Evolutionary conservation across 192 early-diverging fungal genomes (phyloP).

Genomic region (Hyaloraphidium curvatum): DNA sequence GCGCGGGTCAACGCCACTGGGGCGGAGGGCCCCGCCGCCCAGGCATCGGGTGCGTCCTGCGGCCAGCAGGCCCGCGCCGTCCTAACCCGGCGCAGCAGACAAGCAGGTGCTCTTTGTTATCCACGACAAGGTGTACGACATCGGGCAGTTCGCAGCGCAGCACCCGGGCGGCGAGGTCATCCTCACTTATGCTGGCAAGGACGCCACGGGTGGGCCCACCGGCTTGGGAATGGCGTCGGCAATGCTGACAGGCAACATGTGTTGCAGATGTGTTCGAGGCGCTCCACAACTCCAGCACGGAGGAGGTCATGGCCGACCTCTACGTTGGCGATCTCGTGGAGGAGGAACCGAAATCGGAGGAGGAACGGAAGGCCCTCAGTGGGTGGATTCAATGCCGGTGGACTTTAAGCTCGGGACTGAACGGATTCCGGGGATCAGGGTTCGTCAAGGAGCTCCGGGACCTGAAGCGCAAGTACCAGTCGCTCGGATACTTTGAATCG

Average conservation of each 20-base stretch:
- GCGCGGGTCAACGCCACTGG: too few species aligned
- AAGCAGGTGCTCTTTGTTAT: slow-evolving; percentile 34
- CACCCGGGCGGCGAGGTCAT: slow-evolving; percentile 65
- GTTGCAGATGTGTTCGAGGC: slow-evolving; percentile 47
- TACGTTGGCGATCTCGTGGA: slow-evolving; percentile 50
- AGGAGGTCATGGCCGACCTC: slow-evolving; percentile 44
- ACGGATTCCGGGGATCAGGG: neutral
- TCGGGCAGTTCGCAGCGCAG: slow-evolving; percentile 47
- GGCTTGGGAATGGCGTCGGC: neutral
- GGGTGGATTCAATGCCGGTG: too few species aligned
- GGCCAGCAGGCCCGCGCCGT: too few species aligned
- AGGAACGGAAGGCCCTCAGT: neutral
- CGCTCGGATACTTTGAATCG: slow-evolving; percentile 38
- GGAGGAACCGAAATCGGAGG: slow-evolving; percentile 11
- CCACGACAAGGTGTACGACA: slow-evolving; percentile 62
- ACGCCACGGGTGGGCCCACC: slow-evolving; percentile 31
- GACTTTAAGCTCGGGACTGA: neutral
- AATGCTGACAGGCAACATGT: slow-evolving; percentile 10
- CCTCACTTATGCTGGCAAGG: slow-evolving; percentile 54
- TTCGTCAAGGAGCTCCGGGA: slow-evolving; percentile 44
- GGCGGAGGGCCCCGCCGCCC: too few species aligned
- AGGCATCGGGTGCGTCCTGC: too few species aligned
- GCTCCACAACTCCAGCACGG: slow-evolving; percentile 47
- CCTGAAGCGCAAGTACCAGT: slow-evolving; percentile 26
- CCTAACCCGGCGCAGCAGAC: slow-evolving; percentile 1